Conservation (phyloP, 768 basidiomycete genomes). For the Mycena pura region DNA sequence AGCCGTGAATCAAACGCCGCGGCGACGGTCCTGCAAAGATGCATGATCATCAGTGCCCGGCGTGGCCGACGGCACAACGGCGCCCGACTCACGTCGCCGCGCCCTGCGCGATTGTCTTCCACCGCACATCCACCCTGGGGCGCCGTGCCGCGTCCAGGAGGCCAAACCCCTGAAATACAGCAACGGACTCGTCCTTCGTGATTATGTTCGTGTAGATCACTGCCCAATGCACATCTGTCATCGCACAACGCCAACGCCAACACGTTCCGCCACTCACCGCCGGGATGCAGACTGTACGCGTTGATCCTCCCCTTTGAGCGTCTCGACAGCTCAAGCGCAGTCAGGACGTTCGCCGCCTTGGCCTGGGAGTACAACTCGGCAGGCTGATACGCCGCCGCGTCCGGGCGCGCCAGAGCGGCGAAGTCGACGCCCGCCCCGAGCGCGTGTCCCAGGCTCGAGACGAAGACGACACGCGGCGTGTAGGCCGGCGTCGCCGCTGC, state of each 20-base stretch:
- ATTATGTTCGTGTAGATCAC: not conserved
- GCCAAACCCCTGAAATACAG: not conserved
- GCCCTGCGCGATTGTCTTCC: slow-evolving; percentile 10
- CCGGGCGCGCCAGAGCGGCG: not conserved
- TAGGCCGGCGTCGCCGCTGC: not conserved
- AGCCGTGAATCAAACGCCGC: slow-evolving; percentile 7
- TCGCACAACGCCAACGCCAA: not conserved
- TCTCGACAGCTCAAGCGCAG: not conserved
- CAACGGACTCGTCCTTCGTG: not conserved
- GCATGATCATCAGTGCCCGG: not conserved
- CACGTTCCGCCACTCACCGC: no score
- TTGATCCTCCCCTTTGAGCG: not conserved
- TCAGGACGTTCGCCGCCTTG: not conserved
- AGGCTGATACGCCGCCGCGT: not conserved
- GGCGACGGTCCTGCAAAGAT: not conserved
- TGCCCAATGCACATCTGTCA: not conserved
- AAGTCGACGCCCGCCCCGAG: not conserved
- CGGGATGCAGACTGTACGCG: not conserved
- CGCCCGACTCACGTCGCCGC: slow-evolving; percentile 4
- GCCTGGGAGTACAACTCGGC: not conserved
- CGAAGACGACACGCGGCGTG: not conserved
- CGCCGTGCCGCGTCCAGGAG: not conserved
- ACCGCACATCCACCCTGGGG: not conserved
- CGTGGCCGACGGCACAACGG: not conserved
- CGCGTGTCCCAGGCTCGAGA: not conserved